Conservation (phyloP, 768 basidiomycete species). For the Suillus tomentosus region DNA sequence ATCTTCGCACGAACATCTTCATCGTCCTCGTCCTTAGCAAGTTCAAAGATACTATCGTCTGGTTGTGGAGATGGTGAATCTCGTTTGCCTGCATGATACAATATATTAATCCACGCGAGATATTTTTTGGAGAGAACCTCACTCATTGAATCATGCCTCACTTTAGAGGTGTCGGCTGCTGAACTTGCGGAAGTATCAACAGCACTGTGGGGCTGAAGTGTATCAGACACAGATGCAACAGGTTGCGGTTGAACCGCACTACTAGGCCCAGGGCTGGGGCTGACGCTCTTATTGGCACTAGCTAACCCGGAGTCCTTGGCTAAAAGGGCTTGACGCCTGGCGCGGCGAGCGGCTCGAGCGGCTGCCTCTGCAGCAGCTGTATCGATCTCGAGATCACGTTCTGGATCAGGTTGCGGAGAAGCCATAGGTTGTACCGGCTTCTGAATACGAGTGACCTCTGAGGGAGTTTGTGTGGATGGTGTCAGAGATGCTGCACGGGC, state of each 20-base stretch:
- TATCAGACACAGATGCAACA: slow-evolving; percentile 62
- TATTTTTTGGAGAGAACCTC: slow-evolving; percentile 7
- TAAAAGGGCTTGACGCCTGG: slow-evolving; percentile 73
- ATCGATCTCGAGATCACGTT: slow-evolving; percentile 58
- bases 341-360: slow-evolving; percentile 66
- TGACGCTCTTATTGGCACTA: slow-evolving; percentile 45
- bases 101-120: slow-evolving; percentile 9
- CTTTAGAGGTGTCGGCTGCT: slow-evolving; percentile 14
- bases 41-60: slow-evolving; percentile 58
- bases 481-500: slow-evolving; percentile 27
- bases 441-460: slow-evolving; percentile 18
- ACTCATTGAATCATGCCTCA: slow-evolving; percentile 27
- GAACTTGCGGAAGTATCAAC: slow-evolving; percentile 34
- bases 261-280: slow-evolving; percentile 63
- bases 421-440: slow-evolving; percentile 20
- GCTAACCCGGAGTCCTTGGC: slow-evolving; percentile 67
- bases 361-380: slow-evolving; percentile 55
- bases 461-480: slow-evolving; percentile 25
- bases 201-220: slow-evolving; percentile 54
- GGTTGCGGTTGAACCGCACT: slow-evolving; percentile 73
- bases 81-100: slow-evolving; percentile 41
- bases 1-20: slow-evolving; percentile 48
- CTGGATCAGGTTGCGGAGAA: slow-evolving; percentile 37
- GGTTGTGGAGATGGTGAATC: slow-evolving; percentile 63
- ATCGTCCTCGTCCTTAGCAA: slow-evolving; percentile 66